These are phyloP conservation scores for Pestalotiopsis sp. DNA, from an alignment of 2,329 filamentous ascomycete species.

Conservation along the genomic window DNA sequence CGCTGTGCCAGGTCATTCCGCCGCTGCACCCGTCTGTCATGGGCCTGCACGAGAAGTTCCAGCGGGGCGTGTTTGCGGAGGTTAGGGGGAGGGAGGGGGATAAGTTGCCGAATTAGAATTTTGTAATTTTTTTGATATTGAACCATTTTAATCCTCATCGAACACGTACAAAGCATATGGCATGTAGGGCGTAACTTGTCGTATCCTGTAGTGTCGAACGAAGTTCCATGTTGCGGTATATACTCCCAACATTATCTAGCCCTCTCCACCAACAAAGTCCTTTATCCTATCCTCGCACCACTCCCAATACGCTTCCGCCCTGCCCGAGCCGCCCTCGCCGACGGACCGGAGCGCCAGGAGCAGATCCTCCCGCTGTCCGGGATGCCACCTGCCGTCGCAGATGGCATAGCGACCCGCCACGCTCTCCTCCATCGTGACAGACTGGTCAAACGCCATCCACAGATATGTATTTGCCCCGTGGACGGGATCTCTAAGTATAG, in stretches of 20 bases:
- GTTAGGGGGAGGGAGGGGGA: neutral
- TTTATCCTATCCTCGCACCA: slow-evolving; percentile 21
- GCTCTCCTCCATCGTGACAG: slow-evolving; percentile 21
- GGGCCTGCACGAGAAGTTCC: slow-evolving; percentile 2
- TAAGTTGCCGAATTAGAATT: slow-evolving; percentile 17
- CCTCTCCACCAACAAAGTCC: slow-evolving; percentile 7
- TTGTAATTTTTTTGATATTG: slow-evolving; percentile 15
- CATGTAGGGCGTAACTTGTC: slow-evolving; percentile 16
- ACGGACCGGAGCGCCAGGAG: slow-evolving; percentile 17
- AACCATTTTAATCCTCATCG: slow-evolving; percentile 20
- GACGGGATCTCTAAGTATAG: slow-evolving; percentile 6
- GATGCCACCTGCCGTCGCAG: slow-evolving; percentile 26
- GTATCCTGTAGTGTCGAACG: neutral
- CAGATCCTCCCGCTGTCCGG: slow-evolving; percentile 23
- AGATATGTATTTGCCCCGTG: slow-evolving; percentile 24
- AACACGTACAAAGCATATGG: slow-evolving; percentile 18
- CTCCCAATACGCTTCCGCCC: slow-evolving; percentile 21
- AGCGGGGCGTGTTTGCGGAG: neutral
- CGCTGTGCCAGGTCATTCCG: slow-evolving; percentile 18
- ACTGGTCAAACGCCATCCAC: slow-evolving; percentile 25
- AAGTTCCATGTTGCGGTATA: no score
- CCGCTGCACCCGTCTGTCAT: neutral
- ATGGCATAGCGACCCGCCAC: slow-evolving; percentile 23
- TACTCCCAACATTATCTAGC: slow-evolving; percentile 14
- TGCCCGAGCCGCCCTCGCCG: slow-evolving; percentile 21